phyloP scores from a whole-genome alignment of 257 asterid genomes.

The Voacanga thouarsii region DNA sequence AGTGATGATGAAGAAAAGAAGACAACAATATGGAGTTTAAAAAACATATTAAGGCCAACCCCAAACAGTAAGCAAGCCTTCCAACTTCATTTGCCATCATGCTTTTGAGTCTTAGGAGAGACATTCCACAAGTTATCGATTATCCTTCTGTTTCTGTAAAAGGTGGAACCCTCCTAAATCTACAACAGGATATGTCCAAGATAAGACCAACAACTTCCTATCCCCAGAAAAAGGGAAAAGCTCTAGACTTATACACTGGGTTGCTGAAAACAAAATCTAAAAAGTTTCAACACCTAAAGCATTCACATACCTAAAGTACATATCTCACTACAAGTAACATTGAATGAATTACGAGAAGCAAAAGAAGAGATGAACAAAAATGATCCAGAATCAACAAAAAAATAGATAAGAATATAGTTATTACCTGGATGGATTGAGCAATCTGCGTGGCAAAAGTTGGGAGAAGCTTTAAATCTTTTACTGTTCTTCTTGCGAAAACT shows the following conservation, averaged over 20 bases:
- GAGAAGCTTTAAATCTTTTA: slow-evolving; percentile 89
- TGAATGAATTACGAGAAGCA: background rate
- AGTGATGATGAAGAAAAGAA: background rate
- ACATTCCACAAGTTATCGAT: background rate
- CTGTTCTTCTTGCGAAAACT: slow-evolving; percentile 86
- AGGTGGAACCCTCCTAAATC: background rate
- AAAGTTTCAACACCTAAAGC: background rate
- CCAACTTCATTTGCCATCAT: background rate
- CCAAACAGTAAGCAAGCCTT: background rate
- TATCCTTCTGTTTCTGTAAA: background rate
- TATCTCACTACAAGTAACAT: background rate
- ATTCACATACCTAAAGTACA: background rate
- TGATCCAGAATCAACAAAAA: background rate
- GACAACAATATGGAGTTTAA: background rate
- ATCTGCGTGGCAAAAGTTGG: slow-evolving; percentile 90
- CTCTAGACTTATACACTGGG: background rate
- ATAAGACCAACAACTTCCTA: background rate
- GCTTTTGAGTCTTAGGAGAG: background rate
- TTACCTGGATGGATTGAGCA: slow-evolving; percentile 90
- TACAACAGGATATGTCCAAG: background rate
- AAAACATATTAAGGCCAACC: background rate
- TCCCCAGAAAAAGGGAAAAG: background rate
- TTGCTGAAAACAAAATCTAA: background rate
- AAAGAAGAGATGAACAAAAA: background rate
- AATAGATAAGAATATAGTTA: background rate